These are phyloP conservation scores for Aureobasidium lini DNA, from an alignment of 2,329 filamentous ascomycete species.

Conservation along the genomic window DNA sequence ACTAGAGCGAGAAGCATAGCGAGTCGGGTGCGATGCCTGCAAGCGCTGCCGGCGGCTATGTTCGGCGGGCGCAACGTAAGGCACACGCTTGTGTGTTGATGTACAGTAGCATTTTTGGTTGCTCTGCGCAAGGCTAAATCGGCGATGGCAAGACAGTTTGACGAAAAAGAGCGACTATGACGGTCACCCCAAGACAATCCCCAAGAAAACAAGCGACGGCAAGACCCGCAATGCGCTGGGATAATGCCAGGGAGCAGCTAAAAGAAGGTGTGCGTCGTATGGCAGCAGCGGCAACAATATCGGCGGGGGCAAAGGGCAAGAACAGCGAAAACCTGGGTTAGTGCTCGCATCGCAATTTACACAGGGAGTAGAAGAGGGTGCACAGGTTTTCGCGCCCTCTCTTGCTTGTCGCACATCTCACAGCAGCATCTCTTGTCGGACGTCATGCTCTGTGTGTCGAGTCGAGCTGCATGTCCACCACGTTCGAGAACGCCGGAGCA, in stretches of 20 bases:
- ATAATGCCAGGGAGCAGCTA: background rate
- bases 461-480: background rate
- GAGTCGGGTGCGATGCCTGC: conserved; percentile 7
- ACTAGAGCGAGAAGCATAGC: background rate
- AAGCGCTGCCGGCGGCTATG: conserved; percentile 2
- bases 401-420: background rate
- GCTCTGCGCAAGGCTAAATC: background rate
- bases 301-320: background rate
- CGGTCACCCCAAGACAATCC: background rate
- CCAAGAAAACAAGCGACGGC: background rate
- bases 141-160: background rate
- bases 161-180: background rate
- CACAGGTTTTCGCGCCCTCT: background rate
- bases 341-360: background rate
- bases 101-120: too few species aligned
- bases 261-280: background rate
- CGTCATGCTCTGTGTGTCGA: background rate
- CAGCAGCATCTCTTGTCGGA: background rate
- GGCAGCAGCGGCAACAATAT: background rate
- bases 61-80: conserved; percentile 4
- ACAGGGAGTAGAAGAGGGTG: background rate
- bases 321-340: background rate
- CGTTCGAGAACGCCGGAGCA: background rate
- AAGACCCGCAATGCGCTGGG: background rate
- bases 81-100: background rate